Evolutionary conservation across 2,329 filamentous ascomycete species (phyloP).

Genomic region (Scopulariopsis brevicaulis): DNA sequence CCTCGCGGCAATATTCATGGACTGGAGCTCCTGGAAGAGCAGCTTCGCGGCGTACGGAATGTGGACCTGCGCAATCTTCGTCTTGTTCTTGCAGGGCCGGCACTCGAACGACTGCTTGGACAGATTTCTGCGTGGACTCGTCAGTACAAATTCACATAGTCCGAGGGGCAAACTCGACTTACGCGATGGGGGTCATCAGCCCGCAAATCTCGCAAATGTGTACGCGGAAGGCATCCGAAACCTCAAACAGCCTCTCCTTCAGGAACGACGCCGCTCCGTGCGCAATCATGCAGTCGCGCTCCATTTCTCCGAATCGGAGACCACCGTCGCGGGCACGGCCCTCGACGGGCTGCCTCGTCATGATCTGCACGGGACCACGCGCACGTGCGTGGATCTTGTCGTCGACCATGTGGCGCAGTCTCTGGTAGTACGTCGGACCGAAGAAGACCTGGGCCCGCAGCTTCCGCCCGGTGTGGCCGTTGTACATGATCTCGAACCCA

Average conservation of each 20-base stretch:
- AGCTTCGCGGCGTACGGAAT: constrained; percentile 97
- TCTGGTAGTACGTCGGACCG: constrained; percentile 96
- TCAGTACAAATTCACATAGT: constrained; percentile 2
- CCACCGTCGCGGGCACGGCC: constrained; percentile 97
- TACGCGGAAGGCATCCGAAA: constrained; percentile 94
- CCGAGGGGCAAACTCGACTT: constrained; percentile 34
- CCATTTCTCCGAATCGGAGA: constrained; percentile 99
- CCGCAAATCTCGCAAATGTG: constrained; percentile 98
- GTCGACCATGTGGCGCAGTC: constrained; percentile 97
- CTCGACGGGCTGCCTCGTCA: constrained; percentile 94
- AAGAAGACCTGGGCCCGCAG: constrained; percentile 91
- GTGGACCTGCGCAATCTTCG: constrained; percentile 93
- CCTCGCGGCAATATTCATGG: constrained; percentile 96
- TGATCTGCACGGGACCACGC: constrained; percentile 89
- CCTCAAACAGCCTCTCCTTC: constrained; percentile 94
- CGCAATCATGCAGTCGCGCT: constrained; percentile 99
- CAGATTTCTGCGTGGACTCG: constrained; percentile 54
- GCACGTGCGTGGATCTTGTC: constrained; percentile 99
- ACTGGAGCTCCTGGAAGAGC: constrained; percentile 93
- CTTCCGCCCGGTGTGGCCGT: constrained; percentile 93
- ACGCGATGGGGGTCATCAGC: constrained; percentile 98
- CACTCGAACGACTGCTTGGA: constrained; percentile 96
- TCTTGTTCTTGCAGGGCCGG: constrained; percentile 97
- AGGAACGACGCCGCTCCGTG: constrained; percentile 94
- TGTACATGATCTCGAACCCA: constrained; percentile 98